Evolutionary conservation across 2,329 filamentous ascomycete species (phyloP).

Genomic region (Chaetothyriales sp.): DNA sequence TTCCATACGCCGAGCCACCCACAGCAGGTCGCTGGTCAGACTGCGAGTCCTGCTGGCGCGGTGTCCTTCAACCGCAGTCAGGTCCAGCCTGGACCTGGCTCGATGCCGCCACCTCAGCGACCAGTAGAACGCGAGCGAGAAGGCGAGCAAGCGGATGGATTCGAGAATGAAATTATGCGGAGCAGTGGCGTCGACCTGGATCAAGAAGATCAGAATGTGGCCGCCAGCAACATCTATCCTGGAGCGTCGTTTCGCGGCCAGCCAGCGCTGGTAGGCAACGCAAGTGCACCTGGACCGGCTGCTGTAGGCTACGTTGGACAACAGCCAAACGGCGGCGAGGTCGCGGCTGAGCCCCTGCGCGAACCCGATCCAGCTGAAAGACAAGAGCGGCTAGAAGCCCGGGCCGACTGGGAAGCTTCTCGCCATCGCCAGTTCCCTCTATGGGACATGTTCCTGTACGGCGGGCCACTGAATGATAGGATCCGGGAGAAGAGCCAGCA

Average conservation of each 20-base stretch:
- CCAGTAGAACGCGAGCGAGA: constrained; percentile 27
- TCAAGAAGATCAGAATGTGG: constrained; percentile 11
- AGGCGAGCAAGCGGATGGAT: background rate
- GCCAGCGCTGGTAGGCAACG: background rate
- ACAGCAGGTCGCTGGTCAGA: constrained; percentile 20
- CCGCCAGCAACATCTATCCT: background rate
- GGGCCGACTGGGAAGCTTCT: constrained; percentile 49
- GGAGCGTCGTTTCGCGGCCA: constrained; percentile 6
- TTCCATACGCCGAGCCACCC: constrained; percentile 32
- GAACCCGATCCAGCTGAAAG: constrained; percentile 39
- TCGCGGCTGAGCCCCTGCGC: background rate
- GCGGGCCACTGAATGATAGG: constrained; percentile 39
- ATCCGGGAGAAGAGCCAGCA: constrained; percentile 42
- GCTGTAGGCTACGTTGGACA: constrained; percentile 28
- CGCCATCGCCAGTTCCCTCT: constrained; percentile 54
- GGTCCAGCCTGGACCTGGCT: constrained; percentile 28
- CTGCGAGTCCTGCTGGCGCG: constrained; percentile 18
- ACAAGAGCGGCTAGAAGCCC: constrained; percentile 47
- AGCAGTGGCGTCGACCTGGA: constrained; percentile 13
- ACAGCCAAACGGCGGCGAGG: constrained; percentile 19
- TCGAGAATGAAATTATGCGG: constrained; percentile 1
- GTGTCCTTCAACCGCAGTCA: constrained; percentile 41
- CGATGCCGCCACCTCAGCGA: constrained; percentile 49
- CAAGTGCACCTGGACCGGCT: background rate
- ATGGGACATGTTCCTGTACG: constrained; percentile 55